phyloP scores from a whole-genome alignment of 441 rosid genomes.

The Eruca vesicaria region DNA sequence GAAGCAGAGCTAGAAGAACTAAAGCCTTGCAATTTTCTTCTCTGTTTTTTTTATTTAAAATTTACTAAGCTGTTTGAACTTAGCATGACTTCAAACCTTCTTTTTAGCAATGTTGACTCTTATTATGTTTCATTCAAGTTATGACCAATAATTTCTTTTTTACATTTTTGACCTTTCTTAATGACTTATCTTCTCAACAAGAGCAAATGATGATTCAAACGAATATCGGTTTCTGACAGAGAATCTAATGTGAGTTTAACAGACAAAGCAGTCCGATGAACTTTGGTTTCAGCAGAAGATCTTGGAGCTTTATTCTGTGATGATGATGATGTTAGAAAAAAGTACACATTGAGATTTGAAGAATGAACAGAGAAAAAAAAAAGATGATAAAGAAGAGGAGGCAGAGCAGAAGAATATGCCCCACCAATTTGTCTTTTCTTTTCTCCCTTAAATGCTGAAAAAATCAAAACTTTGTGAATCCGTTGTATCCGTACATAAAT shows the following conservation, averaged over 20 bases:
- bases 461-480: background rate
- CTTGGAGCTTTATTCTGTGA: background rate
- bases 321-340: slow-evolving; percentile 17
- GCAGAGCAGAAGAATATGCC: slow-evolving; percentile 1
- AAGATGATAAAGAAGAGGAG: background rate
- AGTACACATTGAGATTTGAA: background rate
- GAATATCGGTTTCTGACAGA: background rate
- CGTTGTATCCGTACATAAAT: slow-evolving; percentile 33
- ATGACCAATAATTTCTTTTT: background rate
- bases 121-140: slow-evolving; percentile 6
- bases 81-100: slow-evolving; percentile 19
- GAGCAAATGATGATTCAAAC: background rate
- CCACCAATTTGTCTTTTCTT: slow-evolving; percentile 1
- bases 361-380: background rate
- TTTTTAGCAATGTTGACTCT: slow-evolving; percentile 13
- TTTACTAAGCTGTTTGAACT: slow-evolving; percentile 1
- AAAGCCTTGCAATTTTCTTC: slow-evolving; percentile 20
- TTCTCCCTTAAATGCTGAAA: background rate
- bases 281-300: background rate
- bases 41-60: background rate
- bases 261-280: background rate
- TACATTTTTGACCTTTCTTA: background rate
- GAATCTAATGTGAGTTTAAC: background rate
- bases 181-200: background rate
- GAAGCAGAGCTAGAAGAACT: slow-evolving; percentile 25